Evolutionary conservation across 768 basidiomycete species (phyloP), one percentile per base, ranked within the genome.

Genomic region (Leccinellum albellum): DNA sequence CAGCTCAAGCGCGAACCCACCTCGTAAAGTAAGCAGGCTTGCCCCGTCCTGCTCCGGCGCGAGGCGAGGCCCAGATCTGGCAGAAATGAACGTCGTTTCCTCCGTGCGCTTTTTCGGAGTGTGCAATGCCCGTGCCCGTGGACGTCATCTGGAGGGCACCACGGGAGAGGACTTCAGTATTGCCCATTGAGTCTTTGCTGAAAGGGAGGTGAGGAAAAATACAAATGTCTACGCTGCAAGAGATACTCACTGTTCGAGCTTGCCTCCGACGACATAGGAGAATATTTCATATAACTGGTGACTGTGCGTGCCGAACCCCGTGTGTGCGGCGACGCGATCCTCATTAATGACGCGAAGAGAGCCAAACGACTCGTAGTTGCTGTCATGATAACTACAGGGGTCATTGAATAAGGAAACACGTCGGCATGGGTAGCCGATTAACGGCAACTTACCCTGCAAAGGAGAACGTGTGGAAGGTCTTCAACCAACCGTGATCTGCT

Each of bases 81-180:
- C 87, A 74, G 72, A 88, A 86, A 70, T 88, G 79, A 6, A 76
- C 77, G 44, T 74, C 72, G 58, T 75, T 56, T 21, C 71, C 55
- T 20, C 84, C 82, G 65, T 87, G 67, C 20, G 75, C 79, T 65
- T 80, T 82, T 62, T 88, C 87, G 29, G 86, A 87, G 71, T 98
- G 95, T 0, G 85, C 79, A 65, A 98, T 96, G 4, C 96, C 96
- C 0, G 88, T 94, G 10, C 95, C 95, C 0, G 95, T 86, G 1
- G 89, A 92, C 2, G 94, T 94, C 75, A 97, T 83, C 71, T 98
- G 95, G 31, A 98, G 64, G 64, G 93, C 89, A 1, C 96, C 96
- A 15, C 93, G 85, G 69, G 86, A 86, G 68, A 98, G 82, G 56
- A 94, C 79, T 70, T 98, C 96, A 53, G 82, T 81, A 74, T 96